phyloP scores from a whole-genome alignment of 305 asterid genomes.

The Fraxinus xanthoxyloides region DNA sequence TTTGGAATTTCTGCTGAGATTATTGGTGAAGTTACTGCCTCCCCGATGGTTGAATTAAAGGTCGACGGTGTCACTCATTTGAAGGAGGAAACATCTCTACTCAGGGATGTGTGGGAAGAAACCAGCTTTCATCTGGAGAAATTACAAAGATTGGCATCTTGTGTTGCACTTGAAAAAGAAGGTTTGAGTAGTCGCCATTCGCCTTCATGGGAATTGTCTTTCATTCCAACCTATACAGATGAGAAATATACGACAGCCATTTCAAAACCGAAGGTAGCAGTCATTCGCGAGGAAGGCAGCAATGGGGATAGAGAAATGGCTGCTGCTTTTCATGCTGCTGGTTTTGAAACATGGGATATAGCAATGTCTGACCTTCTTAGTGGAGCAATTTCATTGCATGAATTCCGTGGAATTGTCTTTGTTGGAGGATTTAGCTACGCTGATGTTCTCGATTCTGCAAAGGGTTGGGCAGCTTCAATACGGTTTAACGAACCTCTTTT shows the following conservation, averaged over 20 bases:
- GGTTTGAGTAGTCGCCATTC: constrained; percentile 64
- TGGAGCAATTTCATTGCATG: constrained; percentile 44
- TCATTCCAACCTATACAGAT: constrained; percentile 55
- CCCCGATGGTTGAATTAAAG: constrained; percentile 51
- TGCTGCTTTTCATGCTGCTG: constrained; percentile 82
- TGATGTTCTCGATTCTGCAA: constrained; percentile 92
- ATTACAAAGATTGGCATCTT: constrained; percentile 71
- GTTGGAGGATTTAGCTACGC: constrained; percentile 98
- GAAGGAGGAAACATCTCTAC: constrained; percentile 47
- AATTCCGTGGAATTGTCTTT: constrained; percentile 73
- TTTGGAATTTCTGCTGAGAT: constrained; percentile 49
- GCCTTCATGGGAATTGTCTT: constrained; percentile 76
- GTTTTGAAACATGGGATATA: constrained; percentile 94
- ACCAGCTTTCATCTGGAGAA: constrained; percentile 81
- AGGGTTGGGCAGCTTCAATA: constrained; percentile 94
- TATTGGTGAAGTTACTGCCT: constrained; percentile 58
- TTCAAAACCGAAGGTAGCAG: constrained; percentile 80
- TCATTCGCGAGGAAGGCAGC: constrained; percentile 93
- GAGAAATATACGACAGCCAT: constrained; percentile 45
- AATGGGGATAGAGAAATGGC: constrained; percentile 96
- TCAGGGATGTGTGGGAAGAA: constrained; percentile 90
- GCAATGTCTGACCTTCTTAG: constrained; percentile 86
- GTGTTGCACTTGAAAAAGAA: constrained; percentile 77
- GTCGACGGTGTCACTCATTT: constrained; percentile 58
- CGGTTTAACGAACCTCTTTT: constrained; percentile 72